Conservation (phyloP, 805 yeast genomes). For the Zygoascus ofunaensis region DNA sequence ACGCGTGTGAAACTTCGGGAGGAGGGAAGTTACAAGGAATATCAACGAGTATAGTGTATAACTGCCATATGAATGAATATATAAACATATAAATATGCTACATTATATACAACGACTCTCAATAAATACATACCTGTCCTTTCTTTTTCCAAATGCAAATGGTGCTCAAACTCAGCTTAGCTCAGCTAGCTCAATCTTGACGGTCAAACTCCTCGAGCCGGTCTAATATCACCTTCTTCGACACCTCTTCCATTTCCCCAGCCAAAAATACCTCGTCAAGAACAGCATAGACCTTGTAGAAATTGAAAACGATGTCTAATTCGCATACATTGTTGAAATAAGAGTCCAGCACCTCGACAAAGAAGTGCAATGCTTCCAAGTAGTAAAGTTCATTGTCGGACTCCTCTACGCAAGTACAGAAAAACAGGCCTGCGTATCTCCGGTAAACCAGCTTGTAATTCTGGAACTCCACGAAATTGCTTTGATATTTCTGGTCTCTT, state of each 20-base stretch:
- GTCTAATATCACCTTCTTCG: conserved; percentile 55
- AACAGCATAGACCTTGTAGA: conserved; percentile 71
- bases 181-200: too few species aligned
- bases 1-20: too few species aligned
- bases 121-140: too few species aligned
- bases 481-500: conserved; percentile 75
- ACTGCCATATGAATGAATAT: too few species aligned
- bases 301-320: conserved; percentile 84
- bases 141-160: too few species aligned
- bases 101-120: too few species aligned
- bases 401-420: conserved; percentile 74
- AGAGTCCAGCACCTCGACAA: conserved; percentile 80
- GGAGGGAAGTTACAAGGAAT: too few species aligned
- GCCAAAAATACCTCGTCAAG: conserved; percentile 82
- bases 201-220: conserved; percentile 58
- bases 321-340: conserved; percentile 90
- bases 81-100: too few species aligned
- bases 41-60: too few species aligned
- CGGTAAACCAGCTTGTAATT: conserved; percentile 68
- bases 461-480: conserved; percentile 68
- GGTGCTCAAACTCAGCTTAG: too few species aligned
- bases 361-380: conserved; percentile 74
- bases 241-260: conserved; percentile 85
- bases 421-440: conserved; percentile 85
- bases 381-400: conserved; percentile 74